Evolutionary conservation across 495 filamentous ascomycete genomes (phyloP), one percentile per base, ranked within the genome.

Genomic region (Parachaetomium inaequale): DNA sequence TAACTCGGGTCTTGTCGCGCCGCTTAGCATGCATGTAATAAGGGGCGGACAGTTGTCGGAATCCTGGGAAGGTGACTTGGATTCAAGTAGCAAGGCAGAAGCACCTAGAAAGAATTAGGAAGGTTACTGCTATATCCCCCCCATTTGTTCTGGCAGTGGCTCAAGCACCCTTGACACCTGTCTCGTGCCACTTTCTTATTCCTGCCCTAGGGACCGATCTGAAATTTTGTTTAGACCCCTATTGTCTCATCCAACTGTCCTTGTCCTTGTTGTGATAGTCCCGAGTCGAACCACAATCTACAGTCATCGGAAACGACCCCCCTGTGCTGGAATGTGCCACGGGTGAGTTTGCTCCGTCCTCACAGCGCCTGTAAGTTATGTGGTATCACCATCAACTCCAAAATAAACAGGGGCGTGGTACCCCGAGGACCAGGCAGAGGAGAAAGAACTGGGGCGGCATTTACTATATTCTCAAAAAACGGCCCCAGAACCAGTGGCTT

Each of bases 231-330:
- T 15, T 17, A 21, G 7, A 6, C 17, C 2, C 7, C 40, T 32
- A 21, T 43, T 43, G 40, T 21, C 40, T 43, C 40, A 43, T 8
- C 7, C 40, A 43, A 43, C 17, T 21, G 36, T n/a, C 40, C 40
- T 19, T 19, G 74, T 72, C 10, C 63, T 19, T 58, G n/a, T 43
- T n/a, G 5, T 43, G 40, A 43, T 43, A 42, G 38, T n/a, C 38
- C 38, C 38, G 38, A 42, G 15, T 4, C 14, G 38, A 17, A 15
- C 40, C 40, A 43, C 17, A 43, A 43, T 7, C 40, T n/a, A 21
- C 17, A 5, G 40, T 43, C 15, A 43, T 43, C n/a, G 40, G 40
- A 21, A 8, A 21, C 5, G 10, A 11, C 0, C 45, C 19, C 17
- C 7, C 7, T 21, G 36, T 40, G 12, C 8, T 40, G n/a, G n/a